Conservation (phyloP, 148 eudicot genomes). For the Amaranthus hypochondriacus region DNA sequence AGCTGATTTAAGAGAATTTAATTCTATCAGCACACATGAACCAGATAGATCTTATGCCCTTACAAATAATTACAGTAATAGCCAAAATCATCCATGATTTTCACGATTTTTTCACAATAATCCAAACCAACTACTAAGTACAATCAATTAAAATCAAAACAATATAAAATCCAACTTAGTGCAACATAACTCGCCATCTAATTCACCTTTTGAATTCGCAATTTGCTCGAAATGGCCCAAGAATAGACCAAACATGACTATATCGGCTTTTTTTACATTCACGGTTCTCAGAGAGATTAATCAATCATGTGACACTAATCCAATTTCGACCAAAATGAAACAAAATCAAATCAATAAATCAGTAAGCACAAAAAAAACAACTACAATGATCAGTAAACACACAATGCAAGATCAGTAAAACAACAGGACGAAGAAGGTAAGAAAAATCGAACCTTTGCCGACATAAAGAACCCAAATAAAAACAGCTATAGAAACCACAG, state of each 20-base stretch:
- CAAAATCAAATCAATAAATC: not conserved
- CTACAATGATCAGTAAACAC: not conserved
- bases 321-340: not conserved
- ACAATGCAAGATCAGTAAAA: conserved; percentile 22
- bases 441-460: conserved; percentile 71
- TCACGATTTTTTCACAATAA: not conserved
- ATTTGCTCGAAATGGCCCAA: too few species aligned
- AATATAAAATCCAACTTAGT: not conserved
- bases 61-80: not conserved
- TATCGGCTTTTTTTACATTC: too few species aligned
- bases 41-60: not conserved
- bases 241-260: too few species aligned
- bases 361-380: conserved; percentile 10
- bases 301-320: not conserved
- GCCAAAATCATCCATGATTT: not conserved
- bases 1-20: not conserved
- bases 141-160: conserved; percentile 9
- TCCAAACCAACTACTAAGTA: not conserved
- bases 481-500: conserved; percentile 66
- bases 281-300: too few species aligned
- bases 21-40: not conserved
- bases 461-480: conserved; percentile 76
- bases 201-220: too few species aligned
- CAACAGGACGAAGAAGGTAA: not conserved
- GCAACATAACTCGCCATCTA: not conserved